A percentile compares a stretch with the other conserved stretches of the same genome.
Evolutionary conservation across 2,329 filamentous ascomycete genomes (phyloP).

Genomic region (Epichloe aotearoae): DNA sequence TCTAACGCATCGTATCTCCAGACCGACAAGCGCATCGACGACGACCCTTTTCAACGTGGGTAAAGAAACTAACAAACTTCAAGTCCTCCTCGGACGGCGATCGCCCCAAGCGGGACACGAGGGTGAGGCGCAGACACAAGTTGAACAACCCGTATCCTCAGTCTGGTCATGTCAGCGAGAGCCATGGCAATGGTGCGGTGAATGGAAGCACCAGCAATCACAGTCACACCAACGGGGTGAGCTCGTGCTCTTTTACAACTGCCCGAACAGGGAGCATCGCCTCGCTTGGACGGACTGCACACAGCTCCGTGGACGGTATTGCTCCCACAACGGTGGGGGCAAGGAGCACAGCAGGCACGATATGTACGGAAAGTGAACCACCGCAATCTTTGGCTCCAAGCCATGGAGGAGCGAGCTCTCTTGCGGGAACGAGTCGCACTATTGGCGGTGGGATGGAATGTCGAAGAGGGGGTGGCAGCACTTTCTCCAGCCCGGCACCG

Average conservation of each 20-base stretch:
- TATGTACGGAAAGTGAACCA: slow-evolving; percentile 72
- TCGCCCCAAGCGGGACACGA: slow-evolving; percentile 26
- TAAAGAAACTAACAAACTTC: slow-evolving; percentile 84
- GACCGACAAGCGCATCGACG: slow-evolving; percentile 57
- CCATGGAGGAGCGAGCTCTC: slow-evolving; percentile 45
- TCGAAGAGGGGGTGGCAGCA: slow-evolving; percentile 58
- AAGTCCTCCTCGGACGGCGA: slow-evolving; percentile 57
- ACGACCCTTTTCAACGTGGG: slow-evolving; percentile 82
- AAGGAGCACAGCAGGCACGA: slow-evolving; percentile 63
- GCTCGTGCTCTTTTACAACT: slow-evolving; percentile 42
- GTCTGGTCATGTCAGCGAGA: slow-evolving; percentile 45
- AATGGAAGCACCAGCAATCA: slow-evolving; percentile 10
- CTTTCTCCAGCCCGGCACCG: slow-evolving; percentile 71
- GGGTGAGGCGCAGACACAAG: slow-evolving; percentile 43
- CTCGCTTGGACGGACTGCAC: slow-evolving; percentile 46
- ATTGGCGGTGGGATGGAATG: slow-evolving; percentile 52
- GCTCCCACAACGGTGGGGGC: slow-evolving; percentile 48
- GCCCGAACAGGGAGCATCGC: slow-evolving; percentile 39
- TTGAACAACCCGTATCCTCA: slow-evolving; percentile 90
- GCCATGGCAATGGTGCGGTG: slow-evolving; percentile 10
- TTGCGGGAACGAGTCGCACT: slow-evolving; percentile 63
- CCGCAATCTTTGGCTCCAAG: slow-evolving; percentile 64
- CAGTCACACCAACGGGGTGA: slow-evolving; percentile 22
- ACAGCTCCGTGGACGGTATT: slow-evolving; percentile 45
- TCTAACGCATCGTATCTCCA: slow-evolving; percentile 23